Base-by-base conservation (phyloP, 2,329 filamentous ascomycete species). In the Claviceps cyperi region DNA sequence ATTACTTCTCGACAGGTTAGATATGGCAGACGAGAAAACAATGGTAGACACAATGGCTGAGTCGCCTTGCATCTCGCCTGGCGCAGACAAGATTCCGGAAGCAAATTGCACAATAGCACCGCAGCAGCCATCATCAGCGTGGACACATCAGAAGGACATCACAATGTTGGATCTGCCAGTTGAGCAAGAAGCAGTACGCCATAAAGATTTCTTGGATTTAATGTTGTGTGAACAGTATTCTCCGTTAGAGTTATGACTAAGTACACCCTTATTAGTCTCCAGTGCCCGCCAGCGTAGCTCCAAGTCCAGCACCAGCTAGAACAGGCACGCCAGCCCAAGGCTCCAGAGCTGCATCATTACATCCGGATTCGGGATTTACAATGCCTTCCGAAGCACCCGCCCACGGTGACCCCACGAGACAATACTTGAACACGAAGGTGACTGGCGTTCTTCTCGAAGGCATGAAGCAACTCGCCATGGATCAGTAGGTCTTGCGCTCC, bases 361-460 rank as follows among this genome's bases (percentile, higher is more conserved):
- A 79, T 52, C 76, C 77, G 3, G 77, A 81, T 53, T 56, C 70
- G 4, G 64, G 65, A 24, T 71, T 70, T 56, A 65, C 68, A n/a
- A 74, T 83, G 63, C 80, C 80, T 1, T 65, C 73, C 13, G 76
- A 83, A 59, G 74, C 80, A 14, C 72, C 77, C 1, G 66, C 74
- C 1, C 81, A 86, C 59, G 83, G 84, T 45, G 84, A 83, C 21
- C 79, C 81, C 1, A 79, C 80, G 5, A 76, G 84, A 43, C 75
- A 78, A 58, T 89, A 87, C 62, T 66, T 89, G 57, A 88, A 88
- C 60, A 73, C 75, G 46, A 85, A 81, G 58, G 76, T 89, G 40
- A 84, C 83, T 0, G 77, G 77, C 1, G 74, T 77, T 24, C 60
- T 89, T 51, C 67, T 88, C 39, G 83, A 88, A 58, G 84, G 83